Evolutionary conservation across 2,329 filamentous ascomycete genomes (phyloP), one percentile per base, ranked within the genome.

Genomic region (Scedosporium dehoogii): DNA sequence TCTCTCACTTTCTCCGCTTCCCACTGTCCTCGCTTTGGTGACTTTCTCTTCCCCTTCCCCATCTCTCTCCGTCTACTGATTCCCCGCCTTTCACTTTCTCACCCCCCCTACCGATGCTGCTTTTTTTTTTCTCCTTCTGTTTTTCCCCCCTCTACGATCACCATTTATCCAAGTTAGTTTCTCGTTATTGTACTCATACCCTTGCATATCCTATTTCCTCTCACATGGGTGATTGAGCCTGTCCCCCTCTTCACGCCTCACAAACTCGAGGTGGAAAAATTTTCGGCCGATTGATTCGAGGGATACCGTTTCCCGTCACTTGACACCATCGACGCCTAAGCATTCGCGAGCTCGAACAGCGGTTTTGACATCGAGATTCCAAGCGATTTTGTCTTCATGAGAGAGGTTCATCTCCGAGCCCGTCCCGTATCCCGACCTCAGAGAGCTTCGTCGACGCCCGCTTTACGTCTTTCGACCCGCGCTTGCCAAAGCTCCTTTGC

Each of bases 21-120:
- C 33, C 29, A 6, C 27, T 33, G 58, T 42, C 58, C 12, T 29
- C 29, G 48, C 48, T 53, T 21, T 16, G 48, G 48, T 23, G 4
- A 16, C 21, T 53, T 21, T 53, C 48, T 53, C 16, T 23, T 23
- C 48, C n/a, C 25, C 44, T 44, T 53, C 48, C 55, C 23, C n/a
- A 44, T 38, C 23, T 59, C 53, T 53, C 59, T 63, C 58, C 46
- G 59, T 48, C 41, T 41, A 21, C 51, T 55, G 6, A n/a, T 46
- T 59, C 27, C 29, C 53, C 59, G 33, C 62, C 33, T 38, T 29
- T 53, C 58, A 59, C 57, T 41, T 53, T 23, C 21, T 23, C 48
- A n/a, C 16, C 48, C 48, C 48, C 48, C 27, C 27, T 53, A 21
- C 48, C 14, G 48, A 53, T 23, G 48, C 16, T 23, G 10, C 18